Evolutionary conservation across 352 stramenopile genomes (phyloP).

Genomic region (Phytophthora nicotianae): DNA sequence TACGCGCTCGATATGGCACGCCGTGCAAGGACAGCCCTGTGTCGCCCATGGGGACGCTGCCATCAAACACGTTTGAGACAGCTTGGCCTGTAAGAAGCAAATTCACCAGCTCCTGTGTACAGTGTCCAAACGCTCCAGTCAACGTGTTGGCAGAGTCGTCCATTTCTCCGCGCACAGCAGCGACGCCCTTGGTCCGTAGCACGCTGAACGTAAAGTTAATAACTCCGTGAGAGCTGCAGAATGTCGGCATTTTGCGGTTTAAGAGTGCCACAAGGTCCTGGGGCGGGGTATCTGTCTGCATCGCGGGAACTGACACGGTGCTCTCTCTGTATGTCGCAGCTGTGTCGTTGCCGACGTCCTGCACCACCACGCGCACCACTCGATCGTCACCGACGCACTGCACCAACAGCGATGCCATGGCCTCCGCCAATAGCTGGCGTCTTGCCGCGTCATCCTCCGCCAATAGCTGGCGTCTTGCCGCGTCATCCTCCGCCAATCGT

Average conservation of each 20-base stretch:
- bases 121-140: conserved; percentile 81
- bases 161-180: conserved; percentile 67
- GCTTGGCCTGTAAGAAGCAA: conserved; percentile 80
- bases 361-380: conserved; percentile 33
- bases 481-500: conserved; percentile 19
- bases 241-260: conserved; percentile 30
- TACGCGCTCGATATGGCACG: conserved; percentile 44
- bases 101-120: conserved; percentile 88
- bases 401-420: conserved; percentile 40
- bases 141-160: conserved; percentile 64
- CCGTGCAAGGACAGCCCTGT: conserved; percentile 75
- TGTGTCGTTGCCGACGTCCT: neutral
- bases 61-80: conserved; percentile 88
- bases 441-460: conserved; percentile 16
- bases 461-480: conserved; percentile 10
- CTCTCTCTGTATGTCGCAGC: conserved; percentile 25
- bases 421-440: conserved; percentile 32
- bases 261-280: conserved; percentile 22
- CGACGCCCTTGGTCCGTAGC: conserved; percentile 60
- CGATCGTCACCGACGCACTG: conserved; percentile 26
- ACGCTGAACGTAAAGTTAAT: conserved; percentile 77
- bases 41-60: conserved; percentile 75
- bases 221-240: conserved; percentile 53
- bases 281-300: conserved; percentile 1
- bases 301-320: neutral